A percentile compares a stretch with the other conserved stretches of the same genome.
These are phyloP conservation scores for Leucocoprinus leucothites DNA, from an alignment of 768 basidiomycete genomes.

Conservation along the genomic window DNA sequence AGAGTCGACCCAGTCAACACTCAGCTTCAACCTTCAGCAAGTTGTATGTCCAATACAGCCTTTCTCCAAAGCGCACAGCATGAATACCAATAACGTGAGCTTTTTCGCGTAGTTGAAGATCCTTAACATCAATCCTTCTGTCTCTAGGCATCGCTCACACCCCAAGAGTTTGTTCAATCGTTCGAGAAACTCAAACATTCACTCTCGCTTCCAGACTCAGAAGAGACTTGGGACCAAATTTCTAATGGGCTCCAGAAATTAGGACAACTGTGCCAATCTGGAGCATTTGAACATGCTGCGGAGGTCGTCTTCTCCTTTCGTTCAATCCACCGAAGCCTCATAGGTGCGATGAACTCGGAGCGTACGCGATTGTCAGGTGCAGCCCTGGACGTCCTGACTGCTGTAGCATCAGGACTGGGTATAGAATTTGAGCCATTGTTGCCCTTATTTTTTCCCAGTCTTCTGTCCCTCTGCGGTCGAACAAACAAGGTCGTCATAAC, in stretches of 20 bases:
- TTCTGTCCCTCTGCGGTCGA: constrained; percentile 65
- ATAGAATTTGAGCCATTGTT: constrained; percentile 65
- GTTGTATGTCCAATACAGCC: no score
- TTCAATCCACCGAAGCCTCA: constrained; percentile 49
- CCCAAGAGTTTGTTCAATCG: constrained; percentile 11
- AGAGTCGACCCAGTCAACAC: no score
- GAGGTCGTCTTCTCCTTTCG: constrained; percentile 53
- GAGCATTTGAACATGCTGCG: constrained; percentile 44
- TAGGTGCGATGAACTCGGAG: constrained; percentile 65
- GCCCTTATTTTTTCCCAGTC: constrained; percentile 61
- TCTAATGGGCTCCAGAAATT: constrained; percentile 45
- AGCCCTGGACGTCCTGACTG: constrained; percentile 59
- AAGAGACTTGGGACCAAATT: constrained; percentile 79
- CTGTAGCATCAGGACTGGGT: constrained; percentile 53
- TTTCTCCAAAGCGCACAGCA: neutral
- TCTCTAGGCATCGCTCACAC: neutral
- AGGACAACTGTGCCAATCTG: constrained; percentile 45
- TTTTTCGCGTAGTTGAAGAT: neutral
- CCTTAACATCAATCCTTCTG: neutral
- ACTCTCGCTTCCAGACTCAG: constrained; percentile 55
- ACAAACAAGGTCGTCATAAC: constrained; percentile 76
- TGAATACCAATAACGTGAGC: neutral
- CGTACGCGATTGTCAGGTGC: constrained; percentile 67
- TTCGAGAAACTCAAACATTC: constrained; percentile 39
- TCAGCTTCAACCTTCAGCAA: neutral